Evolutionary conservation across 148 eudicot species (phyloP), one percentile per base, ranked within the genome.

Genomic region (Hydrangea macrophylla): DNA sequence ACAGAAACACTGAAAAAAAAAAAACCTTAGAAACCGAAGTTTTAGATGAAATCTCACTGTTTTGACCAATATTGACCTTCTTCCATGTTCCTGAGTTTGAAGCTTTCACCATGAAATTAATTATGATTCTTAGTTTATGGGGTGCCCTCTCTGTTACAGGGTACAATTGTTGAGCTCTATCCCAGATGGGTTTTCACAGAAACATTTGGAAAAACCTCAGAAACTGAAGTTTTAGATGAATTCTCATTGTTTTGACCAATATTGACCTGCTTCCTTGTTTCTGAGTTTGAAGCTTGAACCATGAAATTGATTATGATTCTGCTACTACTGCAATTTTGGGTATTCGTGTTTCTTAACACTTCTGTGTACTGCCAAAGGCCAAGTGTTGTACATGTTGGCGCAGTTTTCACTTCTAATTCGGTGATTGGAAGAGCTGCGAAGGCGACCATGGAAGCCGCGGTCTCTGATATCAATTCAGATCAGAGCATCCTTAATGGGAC

Each of bases 401-500:
- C 76, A 18, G 33, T 79, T 11, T 68, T 79, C 11, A 56, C 69
- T 17, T 71, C 50, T 37, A 55, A 79, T 62, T 71, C 82, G 3
- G 58, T 75, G 50, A 75, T 79, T 17, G 82, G 82, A 2, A 62
- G 56, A 48, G 82, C 65, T 17, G 78, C 82, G 15, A 79, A 74
- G 63, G 28, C 15, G 17, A 78, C 78, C 51, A 79, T 79, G 71
- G 78, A 79, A 57, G 37, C 55, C 17, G 82, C 82, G 6, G 75
- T 65, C n/a, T 55, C 55, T 32, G 75, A 79, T 65, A 31, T 79
- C 12, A 79, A 79, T 37, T 39, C 56, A 3, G 67, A 75, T 55
- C 62, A 73, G 13, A 58, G 42, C 0, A 26, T 79, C 75, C 76
- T 79, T 0, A 62, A 62, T 48, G 79, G 70, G 7, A 79, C 82